Base-by-base conservation (phyloP, 1,284 basidiomycete species). In the Rhodotorula glutinis region DNA sequence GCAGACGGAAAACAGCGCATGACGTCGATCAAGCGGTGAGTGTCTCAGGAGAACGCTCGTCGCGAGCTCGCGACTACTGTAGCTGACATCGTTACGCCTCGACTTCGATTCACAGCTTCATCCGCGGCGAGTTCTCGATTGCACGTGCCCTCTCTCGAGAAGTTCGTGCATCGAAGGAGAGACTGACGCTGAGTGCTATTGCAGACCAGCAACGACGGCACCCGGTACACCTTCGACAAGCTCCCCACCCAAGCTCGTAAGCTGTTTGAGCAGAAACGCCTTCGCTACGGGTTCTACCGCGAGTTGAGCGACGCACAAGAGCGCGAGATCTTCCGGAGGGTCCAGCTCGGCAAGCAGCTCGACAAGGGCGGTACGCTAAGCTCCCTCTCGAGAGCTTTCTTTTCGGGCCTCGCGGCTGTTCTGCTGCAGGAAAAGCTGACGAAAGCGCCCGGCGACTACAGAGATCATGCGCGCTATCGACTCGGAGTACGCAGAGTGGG, bases 1-100 rank as follows among this genome's bases (percentile, higher is more conserved):
- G 52, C 44, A 10, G 66, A 67, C 21, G 66, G 66, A 1, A 67
- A 67, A n/a, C 61, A 67, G 43, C 27, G 66, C 38, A 63, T 62
- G 53, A 63, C 57, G 2, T 29, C 66, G 47, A 57, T 67, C 33
- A 4, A 5, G 17, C 29, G 23, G 62, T 67, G 19, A 19, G 57
- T 64, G 4, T n/a, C n/a, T n/a, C n/a, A n/a, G n/a, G n/a, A n/a
- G n/a, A n/a, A n/a, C n/a, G n/a, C n/a, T n/a, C n/a, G 21, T 1
- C 13, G 43, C 29, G 1, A 44, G 9, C 7, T 7, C 43, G 4
- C 8, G 17, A 16, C 43, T 5, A 16, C n/a, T 41, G 41, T 9
- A 43, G 17, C 41, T 19, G 38, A 2, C 4, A n/a, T 7, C 10
- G 9, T 5, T 47, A 3, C 25, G 30, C n/a, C n/a, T n/a, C n/a